These are phyloP conservation scores for Blastobotrys terrestris DNA, from an alignment of 805 yeast species.

Conservation along the genomic window DNA sequence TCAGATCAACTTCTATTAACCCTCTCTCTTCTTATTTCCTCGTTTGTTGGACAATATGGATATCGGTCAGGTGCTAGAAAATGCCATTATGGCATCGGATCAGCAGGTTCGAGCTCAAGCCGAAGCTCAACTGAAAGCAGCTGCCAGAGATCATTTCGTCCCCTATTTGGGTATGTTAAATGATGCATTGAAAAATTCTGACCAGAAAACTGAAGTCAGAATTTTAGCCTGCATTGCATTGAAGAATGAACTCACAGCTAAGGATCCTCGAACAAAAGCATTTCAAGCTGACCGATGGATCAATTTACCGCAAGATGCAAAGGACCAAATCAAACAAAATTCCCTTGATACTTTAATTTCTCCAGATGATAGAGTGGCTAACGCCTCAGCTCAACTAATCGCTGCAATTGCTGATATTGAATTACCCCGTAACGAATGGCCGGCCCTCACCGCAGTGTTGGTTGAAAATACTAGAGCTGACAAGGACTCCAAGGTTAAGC, in stretches of 20 bases:
- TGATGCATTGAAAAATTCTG: slow-evolving; percentile 61
- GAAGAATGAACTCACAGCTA: slow-evolving; percentile 83
- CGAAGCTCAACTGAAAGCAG: slow-evolving; percentile 64
- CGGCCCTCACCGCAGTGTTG: slow-evolving; percentile 72
- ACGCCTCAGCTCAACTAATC: slow-evolving; percentile 85
- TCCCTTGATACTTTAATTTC: slow-evolving; percentile 60
- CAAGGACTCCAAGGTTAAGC: slow-evolving; percentile 71
- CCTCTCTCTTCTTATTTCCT: background rate
- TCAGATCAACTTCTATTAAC: background rate
- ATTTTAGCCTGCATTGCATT: slow-evolving; percentile 84
- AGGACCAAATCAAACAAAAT: slow-evolving; percentile 54
- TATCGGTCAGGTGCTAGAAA: slow-evolving; percentile 66
- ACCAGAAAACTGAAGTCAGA: slow-evolving; percentile 69
- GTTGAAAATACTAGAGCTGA: slow-evolving; percentile 81
- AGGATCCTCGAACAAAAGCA: slow-evolving; percentile 54
- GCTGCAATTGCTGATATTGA: slow-evolving; percentile 98
- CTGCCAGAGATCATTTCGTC: slow-evolving; percentile 68
- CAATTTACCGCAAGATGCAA: slow-evolving; percentile 47
- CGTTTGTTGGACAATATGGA: slow-evolving; percentile 31
- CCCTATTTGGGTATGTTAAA: slow-evolving; percentile 66
- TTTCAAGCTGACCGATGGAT: slow-evolving; percentile 73
- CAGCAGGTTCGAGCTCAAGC: slow-evolving; percentile 66
- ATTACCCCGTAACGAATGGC: slow-evolving; percentile 83
- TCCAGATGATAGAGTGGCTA: slow-evolving; percentile 71
- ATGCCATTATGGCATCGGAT: slow-evolving; percentile 62